These are phyloP conservation scores for Crithidia sp. DNA, from an alignment of 208 protist genomes.

Conservation along the genomic window DNA sequence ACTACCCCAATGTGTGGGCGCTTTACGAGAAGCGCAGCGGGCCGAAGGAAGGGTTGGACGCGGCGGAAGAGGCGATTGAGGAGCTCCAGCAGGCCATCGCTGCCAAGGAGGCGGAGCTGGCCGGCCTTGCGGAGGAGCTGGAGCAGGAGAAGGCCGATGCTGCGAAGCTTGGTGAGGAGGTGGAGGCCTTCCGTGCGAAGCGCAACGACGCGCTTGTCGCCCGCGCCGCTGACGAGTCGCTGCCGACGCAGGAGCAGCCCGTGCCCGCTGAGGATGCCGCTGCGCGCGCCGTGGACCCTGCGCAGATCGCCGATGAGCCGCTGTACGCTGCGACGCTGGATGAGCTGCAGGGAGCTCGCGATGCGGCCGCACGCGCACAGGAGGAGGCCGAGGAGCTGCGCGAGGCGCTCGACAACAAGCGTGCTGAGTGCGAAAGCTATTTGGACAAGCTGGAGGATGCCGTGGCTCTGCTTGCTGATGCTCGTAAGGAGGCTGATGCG, in stretches of 20 bases:
- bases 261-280: conserved; percentile 25
- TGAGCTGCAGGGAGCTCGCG: conserved; percentile 6
- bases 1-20: no score
- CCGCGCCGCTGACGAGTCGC: conserved; percentile 35
- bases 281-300: conserved; percentile 12
- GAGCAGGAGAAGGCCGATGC: background rate
- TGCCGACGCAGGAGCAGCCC: conserved; percentile 23
- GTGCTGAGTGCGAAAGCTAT: conserved; percentile 8
- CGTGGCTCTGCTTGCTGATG: conserved; percentile 30
- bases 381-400: conserved; percentile 2
- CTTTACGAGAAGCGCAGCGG: no score
- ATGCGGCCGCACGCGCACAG: background rate
- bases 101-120: conserved; percentile 1
- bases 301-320: conserved; percentile 23
- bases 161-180: conserved; percentile 4
- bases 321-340: conserved; percentile 32
- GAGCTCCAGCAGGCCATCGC: no score
- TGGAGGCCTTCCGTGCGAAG: conserved; percentile 24
- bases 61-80: background rate
- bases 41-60: no score
- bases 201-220: conserved; percentile 40
- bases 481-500: conserved; percentile 4
- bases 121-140: conserved; percentile 12
- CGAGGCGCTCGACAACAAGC: conserved; percentile 3
- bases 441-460: conserved; percentile 29